Evolutionary conservation across 2,329 filamentous ascomycete species (phyloP), one percentile per base, ranked within the genome.

Genomic region (Pezicula rhizophila): DNA sequence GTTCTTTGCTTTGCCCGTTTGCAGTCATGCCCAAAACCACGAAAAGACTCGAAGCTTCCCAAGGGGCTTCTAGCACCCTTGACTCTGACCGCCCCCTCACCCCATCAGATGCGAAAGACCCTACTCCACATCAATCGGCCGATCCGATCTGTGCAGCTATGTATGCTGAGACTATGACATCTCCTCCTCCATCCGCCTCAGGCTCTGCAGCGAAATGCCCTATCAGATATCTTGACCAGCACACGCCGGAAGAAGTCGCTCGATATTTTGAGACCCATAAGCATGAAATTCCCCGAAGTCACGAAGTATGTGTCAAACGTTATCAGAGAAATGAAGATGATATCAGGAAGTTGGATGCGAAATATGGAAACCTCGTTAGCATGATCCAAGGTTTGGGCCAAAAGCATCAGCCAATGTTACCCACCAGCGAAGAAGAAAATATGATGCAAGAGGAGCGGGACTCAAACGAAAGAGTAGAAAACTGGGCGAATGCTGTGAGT

Each of bases 261-360:
- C 82, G 87, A 61, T 97, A 96, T 66, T 89, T 97, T 62, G 89
- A 96, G 66, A 90, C 84, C 46, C 91, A 96, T 71, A 96, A 96
- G 67, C 91, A 97, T 68, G 87, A 96, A 66, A 79, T 97, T 47
- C 92, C 92, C 8, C 82, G 92, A 59, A 96, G 90, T 65, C 92
- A 97, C 68, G 89, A 95, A 64, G 80, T 96, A 40, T 97, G 92
- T 66, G 83, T 97, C 52, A 84, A 87, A 62, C 81, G 91, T 49
- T 96, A 96, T 64, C 89, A 95, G 68, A 85, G 82, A 66, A 92
- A 91, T 61, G 85, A 92, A 59, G 80, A 87, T 54, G 87, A 91
- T 61, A 87, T 95, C 62, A 82, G 83, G 56, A 88, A 95, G 68
- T 75, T 97, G 48, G 92, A 97, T 66, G 89, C 89, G 54, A 97